A percentile compares a stretch with the other conserved stretches of the same genome.
Evolutionary conservation across 371 early-diverging fungal species (phyloP).

Genomic region (Syncephalis plumigaleata): DNA sequence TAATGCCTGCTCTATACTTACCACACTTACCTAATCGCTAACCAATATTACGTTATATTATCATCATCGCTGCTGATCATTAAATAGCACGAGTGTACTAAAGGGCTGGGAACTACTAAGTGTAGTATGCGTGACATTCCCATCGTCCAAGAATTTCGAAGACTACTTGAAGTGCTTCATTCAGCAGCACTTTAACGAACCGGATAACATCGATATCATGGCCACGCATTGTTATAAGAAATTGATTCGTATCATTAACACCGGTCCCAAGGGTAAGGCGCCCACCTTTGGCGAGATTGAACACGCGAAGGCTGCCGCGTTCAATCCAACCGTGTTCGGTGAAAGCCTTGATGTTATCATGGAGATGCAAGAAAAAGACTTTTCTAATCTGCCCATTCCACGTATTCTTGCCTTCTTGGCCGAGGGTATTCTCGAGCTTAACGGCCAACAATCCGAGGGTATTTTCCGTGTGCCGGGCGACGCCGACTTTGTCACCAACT

Average conservation of each 20-base stretch:
- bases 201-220: conserved; percentile 31
- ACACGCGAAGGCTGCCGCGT: conserved; percentile 69
- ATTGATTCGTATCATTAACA: conserved; percentile 47
- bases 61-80: no score
- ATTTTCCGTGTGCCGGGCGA: conserved; percentile 95
- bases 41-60: no score
- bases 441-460: conserved; percentile 78
- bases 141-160: conserved; percentile 80
- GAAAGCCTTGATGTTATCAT: conserved; percentile 73
- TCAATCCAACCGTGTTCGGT: conserved; percentile 81
- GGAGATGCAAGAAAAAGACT: conserved; percentile 25
- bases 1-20: no score
- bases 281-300: conserved; percentile 61
- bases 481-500: conserved; percentile 62
- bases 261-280: conserved; percentile 68
- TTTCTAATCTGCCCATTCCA: conserved; percentile 40
- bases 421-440: conserved; percentile 47
- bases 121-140: conserved; percentile 66
- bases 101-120: conserved; percentile 81
- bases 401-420: conserved; percentile 70
- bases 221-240: conserved; percentile 39
- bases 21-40: no score
- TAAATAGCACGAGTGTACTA: conserved; percentile 38
- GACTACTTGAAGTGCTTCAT: conserved; percentile 68
- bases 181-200: conserved; percentile 31